Conservation (phyloP, 1,284 basidiomycete genomes). For the Volvariella volvacea region DNA sequence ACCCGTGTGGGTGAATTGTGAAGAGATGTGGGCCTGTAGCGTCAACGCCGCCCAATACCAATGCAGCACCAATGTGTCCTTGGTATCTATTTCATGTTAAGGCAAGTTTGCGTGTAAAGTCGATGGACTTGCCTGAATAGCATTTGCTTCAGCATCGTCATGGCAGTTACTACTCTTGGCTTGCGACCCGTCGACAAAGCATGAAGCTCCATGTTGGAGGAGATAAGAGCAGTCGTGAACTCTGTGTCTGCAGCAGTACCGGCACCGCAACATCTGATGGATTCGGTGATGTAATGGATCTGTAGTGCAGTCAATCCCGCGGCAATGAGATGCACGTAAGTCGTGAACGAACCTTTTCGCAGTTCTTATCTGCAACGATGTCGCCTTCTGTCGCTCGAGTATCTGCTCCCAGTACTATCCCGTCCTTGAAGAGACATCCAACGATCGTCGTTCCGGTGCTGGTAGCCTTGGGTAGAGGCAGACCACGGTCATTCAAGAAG, state of each 20-base stretch:
- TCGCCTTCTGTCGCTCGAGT: slow-evolving; percentile 92
- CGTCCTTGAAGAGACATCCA: slow-evolving; percentile 92
- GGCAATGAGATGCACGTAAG: too few relatives aligned
- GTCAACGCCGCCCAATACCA: slow-evolving; percentile 97
- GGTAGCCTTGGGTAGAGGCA: slow-evolving; percentile 76
- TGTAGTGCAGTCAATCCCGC: too few relatives aligned
- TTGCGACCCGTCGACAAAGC: slow-evolving; percentile 79
- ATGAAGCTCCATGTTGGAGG: slow-evolving; percentile 89
- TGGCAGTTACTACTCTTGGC: slow-evolving; percentile 90
- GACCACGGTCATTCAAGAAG: slow-evolving; percentile 65
- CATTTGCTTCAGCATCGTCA: slow-evolving; percentile 91
- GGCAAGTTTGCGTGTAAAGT: neutral
- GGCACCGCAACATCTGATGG: slow-evolving; percentile 96
- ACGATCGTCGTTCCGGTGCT: slow-evolving; percentile 98
- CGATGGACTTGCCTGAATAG: slow-evolving; percentile 32
- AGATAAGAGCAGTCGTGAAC: slow-evolving; percentile 90
- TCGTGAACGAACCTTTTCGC: slow-evolving; percentile 90
- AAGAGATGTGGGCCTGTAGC: slow-evolving; percentile 91
- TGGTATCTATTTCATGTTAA: slow-evolving; percentile 63
- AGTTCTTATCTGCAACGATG: slow-evolving; percentile 99
- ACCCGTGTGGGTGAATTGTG: slow-evolving; percentile 95
- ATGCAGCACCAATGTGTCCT: slow-evolving; percentile 91
- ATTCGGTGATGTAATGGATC: slow-evolving; percentile 96
- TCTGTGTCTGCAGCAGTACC: slow-evolving; percentile 98
- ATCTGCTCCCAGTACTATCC: slow-evolving; percentile 94